Percentiles rank a stretch among this genome's conserved stretches.
Evolutionary conservation across 2,329 filamentous ascomycete species (phyloP).

Genomic region (Coleophoma eucalyptorum): DNA sequence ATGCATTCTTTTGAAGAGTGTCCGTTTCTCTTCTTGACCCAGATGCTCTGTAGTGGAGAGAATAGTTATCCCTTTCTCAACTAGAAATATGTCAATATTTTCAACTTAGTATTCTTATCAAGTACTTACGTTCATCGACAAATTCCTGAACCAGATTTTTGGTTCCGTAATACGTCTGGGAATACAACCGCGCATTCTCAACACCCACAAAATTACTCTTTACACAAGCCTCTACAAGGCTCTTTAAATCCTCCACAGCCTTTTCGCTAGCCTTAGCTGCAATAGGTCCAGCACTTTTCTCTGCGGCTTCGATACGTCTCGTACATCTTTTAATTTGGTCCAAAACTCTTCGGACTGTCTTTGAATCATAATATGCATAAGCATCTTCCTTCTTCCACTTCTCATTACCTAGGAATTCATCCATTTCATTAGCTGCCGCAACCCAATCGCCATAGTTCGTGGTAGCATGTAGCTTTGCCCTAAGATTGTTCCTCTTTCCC

Average conservation of each 20-base stretch:
- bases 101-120: conserved; percentile 13
- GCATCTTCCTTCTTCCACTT: conserved; percentile 75
- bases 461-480: conserved; percentile 67
- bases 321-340: conserved; percentile 69
- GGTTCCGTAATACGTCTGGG: conserved; percentile 96
- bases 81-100: conserved; percentile 30
- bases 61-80: conserved; percentile 63
- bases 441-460: conserved; percentile 83
- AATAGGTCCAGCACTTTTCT: conserved; percentile 34
- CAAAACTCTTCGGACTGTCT: conserved; percentile 74
- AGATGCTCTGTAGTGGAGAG: conserved; percentile 66
- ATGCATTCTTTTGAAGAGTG: conserved; percentile 81
- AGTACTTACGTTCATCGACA: conserved; percentile 68
- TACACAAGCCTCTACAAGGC: conserved; percentile 81
- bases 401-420: conserved; percentile 76
- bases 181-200: conserved; percentile 92
- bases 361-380: conserved; percentile 83
- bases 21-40: conserved; percentile 68
- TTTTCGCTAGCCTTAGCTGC: conserved; percentile 32
- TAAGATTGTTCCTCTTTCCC: conserved; percentile 68
- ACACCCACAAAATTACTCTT: conserved; percentile 98
- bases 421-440: conserved; percentile 71
- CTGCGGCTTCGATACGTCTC: conserved; percentile 47
- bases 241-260: conserved; percentile 71
- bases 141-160: conserved; percentile 91